A percentile compares a stretch with the other conserved stretches of the same genome.
phyloP scores from a whole-genome alignment of 2,329 filamentous ascomycete genomes.

The Fusarium miscanthi region DNA sequence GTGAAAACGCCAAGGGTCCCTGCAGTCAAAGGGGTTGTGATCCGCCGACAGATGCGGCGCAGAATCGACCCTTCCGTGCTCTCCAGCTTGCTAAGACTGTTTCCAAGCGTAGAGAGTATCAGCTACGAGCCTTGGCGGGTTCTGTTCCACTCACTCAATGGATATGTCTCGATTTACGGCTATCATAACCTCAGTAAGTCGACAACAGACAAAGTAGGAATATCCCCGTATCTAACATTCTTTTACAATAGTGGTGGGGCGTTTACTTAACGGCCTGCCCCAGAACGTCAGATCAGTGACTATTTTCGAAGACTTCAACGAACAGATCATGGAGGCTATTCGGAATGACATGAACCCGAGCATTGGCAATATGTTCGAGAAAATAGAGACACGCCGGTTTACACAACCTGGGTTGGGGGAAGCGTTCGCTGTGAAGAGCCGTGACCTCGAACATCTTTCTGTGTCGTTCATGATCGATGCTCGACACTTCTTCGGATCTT shows the following conservation, averaged over 20 bases:
- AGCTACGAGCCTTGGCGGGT: background rate
- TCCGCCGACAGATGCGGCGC: constrained; percentile 2
- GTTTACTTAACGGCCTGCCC: background rate
- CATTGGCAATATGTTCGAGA: too few relatives aligned
- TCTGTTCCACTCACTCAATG: background rate
- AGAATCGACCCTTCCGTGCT: background rate
- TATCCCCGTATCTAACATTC: background rate
- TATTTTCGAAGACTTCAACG: constrained; percentile 3
- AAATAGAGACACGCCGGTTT: background rate
- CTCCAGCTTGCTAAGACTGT: background rate
- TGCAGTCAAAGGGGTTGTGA: background rate
- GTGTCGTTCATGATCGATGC: background rate
- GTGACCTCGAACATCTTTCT: background rate
- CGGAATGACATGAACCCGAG: background rate
- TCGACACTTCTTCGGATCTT: background rate
- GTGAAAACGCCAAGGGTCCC: background rate
- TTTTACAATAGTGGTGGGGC: background rate
- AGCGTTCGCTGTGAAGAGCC: background rate
- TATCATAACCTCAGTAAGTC: background rate
- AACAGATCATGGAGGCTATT: background rate
- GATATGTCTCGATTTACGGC: background rate
- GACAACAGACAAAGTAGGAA: background rate
- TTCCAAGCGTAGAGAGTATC: background rate
- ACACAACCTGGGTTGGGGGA: background rate
- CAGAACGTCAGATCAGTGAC: background rate